Evolutionary conservation across 192 early-diverging fungal species (phyloP).

Genomic region (Radiomyces spectabilis): DNA sequence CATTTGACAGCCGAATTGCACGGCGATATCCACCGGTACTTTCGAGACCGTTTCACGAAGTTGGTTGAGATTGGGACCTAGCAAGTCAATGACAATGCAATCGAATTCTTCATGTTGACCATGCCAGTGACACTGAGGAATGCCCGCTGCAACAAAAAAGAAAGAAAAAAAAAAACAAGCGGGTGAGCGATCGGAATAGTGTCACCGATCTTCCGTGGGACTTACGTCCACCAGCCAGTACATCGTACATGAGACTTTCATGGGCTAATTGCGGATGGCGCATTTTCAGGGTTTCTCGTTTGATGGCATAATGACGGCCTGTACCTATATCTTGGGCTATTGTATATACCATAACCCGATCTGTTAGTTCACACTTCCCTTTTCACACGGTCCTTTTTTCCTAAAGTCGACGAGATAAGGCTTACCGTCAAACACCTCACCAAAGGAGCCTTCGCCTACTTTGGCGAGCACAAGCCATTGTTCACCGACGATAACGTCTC

Average conservation of each 20-base stretch:
- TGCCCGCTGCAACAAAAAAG: slow-evolving; percentile 28
- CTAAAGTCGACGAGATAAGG: too few species aligned
- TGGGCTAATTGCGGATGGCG: slow-evolving; percentile 39
- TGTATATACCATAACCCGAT: neutral
- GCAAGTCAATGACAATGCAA: slow-evolving; percentile 45
- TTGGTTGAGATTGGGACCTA: slow-evolving; percentile 47
- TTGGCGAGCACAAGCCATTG: slow-evolving; percentile 45
- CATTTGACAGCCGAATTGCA: slow-evolving; percentile 47
- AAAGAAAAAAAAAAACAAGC: slow-evolving; percentile 8
- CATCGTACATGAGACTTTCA: slow-evolving; percentile 38
- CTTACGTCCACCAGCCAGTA: slow-evolving; percentile 40
- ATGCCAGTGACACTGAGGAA: slow-evolving; percentile 47
- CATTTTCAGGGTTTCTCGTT: slow-evolving; percentile 35
- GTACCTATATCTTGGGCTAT: slow-evolving; percentile 38
- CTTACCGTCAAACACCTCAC: slow-evolving; percentile 55
- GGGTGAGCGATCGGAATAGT: neutral
- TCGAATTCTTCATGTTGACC: slow-evolving; percentile 40
- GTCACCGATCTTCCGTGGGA: neutral
- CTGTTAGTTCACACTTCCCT: too few species aligned
- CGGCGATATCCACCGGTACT: slow-evolving; percentile 34
- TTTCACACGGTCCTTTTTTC: too few species aligned
- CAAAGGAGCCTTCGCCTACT: slow-evolving; percentile 57
- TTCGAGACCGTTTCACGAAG: slow-evolving; percentile 31
- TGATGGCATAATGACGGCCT: slow-evolving; percentile 41
- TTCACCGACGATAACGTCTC: slow-evolving; percentile 35